Base-by-base conservation (phyloP, 495 filamentous ascomycete species). In the Poronia punctata region DNA sequence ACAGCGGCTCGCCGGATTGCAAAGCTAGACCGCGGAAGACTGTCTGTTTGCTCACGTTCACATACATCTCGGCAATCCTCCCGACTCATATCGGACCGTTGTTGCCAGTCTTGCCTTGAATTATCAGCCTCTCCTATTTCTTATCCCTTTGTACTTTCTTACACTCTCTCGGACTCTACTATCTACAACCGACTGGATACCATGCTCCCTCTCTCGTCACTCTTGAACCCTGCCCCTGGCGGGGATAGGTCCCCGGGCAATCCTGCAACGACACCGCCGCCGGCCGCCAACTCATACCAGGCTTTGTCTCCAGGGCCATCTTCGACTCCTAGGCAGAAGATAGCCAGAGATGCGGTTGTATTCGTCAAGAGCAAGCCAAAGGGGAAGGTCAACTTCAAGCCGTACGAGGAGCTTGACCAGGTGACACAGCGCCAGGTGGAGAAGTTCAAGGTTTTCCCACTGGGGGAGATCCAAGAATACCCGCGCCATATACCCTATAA, bases 401-500 rank as follows among this genome's bases (percentile, higher is more conserved):
- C 86, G 7, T 78, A 70, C 50, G 83, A 90, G 45, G 59, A 66
- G 20, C 61, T 80, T 31, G 71, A 80, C 39, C 67, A 74, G 21
- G 59, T 60, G 12, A 63, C 83, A 11, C 62, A 70, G 16, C 55
- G 58, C n/a, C 64, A 76, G 35, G 70, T 87, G 44, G 57, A 62
- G 12, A 65, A 66, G 27, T 89, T 83, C 53, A 62, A 72, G 8
- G 61, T 95, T 19, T 70, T 73, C 45, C 84, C 86, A 9, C 62
- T 82, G 48, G 80, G 83, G 15, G 60, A 75, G 9, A 88, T 98
- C 48, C 67, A 61, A 27, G 64, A 80, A 2, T 87, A 71, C 48
- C 75, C 72, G 37, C 76, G 80, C 30, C 85, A 84, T 37, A 95
- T 96, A 40, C 92, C 92, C 0, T 98, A 97, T 61, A 84, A 83